phyloP scores from a whole-genome alignment of 805 yeast genomes.

The Lachancea sp. region DNA sequence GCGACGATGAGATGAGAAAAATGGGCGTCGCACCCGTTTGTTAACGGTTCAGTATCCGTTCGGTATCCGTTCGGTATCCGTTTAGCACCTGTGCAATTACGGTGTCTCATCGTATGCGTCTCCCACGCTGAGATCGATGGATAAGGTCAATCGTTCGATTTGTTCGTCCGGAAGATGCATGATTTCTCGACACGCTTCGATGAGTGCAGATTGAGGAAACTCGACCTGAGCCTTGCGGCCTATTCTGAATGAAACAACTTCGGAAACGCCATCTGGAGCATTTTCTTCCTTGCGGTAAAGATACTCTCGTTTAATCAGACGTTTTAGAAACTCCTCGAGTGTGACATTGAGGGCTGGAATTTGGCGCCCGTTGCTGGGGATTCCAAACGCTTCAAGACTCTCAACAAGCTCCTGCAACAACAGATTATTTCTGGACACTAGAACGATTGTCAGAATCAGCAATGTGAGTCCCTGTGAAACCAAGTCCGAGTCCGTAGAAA shows the following conservation, averaged over 20 bases:
- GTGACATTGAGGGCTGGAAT: constrained; percentile 23
- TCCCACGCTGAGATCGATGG: constrained; percentile 21
- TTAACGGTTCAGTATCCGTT: too few species aligned
- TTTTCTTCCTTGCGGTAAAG: constrained; percentile 19
- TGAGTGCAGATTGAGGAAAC: constrained; percentile 19
- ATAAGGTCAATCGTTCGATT: constrained; percentile 12
- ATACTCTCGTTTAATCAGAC: constrained; percentile 22
- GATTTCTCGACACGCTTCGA: constrained; percentile 16
- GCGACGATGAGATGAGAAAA: too few species aligned
- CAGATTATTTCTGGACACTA: constrained; percentile 27
- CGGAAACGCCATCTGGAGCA: constrained; percentile 19
- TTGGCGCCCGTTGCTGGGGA: constrained; percentile 22
- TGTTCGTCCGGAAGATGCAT: constrained; percentile 16
- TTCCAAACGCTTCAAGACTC: constrained; percentile 20
- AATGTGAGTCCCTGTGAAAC: constrained; percentile 22
- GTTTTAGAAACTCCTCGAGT: constrained; percentile 20
- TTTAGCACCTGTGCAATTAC: neutral
- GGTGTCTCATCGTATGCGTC: constrained; percentile 14
- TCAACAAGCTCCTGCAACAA: constrained; percentile 22
- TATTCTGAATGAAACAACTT: constrained; percentile 17
- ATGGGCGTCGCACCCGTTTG: too few species aligned
- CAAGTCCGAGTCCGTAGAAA: constrained; percentile 18
- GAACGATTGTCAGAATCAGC: constrained; percentile 16
- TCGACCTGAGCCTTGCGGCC: constrained; percentile 28
- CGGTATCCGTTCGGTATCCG: too few species aligned